Conservation (phyloP, 1,139 yeast genomes). For the Yamadazyma kanchanaburiensis region DNA sequence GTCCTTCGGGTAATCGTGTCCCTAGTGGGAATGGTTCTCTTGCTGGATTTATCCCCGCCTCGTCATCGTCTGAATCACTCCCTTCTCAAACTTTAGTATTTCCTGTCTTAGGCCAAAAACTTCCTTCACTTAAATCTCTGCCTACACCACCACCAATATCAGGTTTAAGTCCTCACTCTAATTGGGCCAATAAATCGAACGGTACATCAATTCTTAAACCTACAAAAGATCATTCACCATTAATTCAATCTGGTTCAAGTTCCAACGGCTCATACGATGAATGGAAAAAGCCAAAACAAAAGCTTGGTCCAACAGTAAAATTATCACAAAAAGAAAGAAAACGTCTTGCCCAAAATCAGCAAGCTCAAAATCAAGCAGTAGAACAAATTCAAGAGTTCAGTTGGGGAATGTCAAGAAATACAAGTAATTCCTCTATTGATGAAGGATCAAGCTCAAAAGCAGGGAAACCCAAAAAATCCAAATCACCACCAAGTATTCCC, state of each 20-base stretch:
- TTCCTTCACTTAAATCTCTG: not conserved
- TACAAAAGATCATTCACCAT: not conserved
- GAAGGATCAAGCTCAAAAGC: not conserved
- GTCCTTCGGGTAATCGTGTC: too few species aligned
- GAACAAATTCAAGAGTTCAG: too few species aligned
- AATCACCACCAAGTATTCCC: not conserved
- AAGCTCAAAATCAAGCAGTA: too few species aligned
- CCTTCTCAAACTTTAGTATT: too few species aligned
- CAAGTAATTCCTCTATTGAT: not conserved
- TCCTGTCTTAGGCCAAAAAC: constrained; percentile 5
- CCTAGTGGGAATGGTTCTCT: too few species aligned
- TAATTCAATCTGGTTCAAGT: not conserved
- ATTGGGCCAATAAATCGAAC: constrained; percentile 25
- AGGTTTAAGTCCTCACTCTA: constrained; percentile 29
- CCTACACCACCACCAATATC: constrained; percentile 1
- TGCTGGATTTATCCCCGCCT: too few species aligned
- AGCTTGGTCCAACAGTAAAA: constrained; percentile 33
- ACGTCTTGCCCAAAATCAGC: too few species aligned
- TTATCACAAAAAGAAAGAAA: constrained; percentile 55
- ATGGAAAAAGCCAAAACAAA: constrained; percentile 20
- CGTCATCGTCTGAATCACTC: too few species aligned
- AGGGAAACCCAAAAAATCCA: not conserved
- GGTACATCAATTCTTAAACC: constrained; percentile 13
- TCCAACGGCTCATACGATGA: not conserved
- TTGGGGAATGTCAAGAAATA: constrained; percentile 1